Percentiles rank a stretch among this genome's conserved stretches.
These are phyloP conservation scores for Colletotrichum sp. DNA, from an alignment of 2,329 filamentous ascomycete species.

Conservation along the genomic window DNA sequence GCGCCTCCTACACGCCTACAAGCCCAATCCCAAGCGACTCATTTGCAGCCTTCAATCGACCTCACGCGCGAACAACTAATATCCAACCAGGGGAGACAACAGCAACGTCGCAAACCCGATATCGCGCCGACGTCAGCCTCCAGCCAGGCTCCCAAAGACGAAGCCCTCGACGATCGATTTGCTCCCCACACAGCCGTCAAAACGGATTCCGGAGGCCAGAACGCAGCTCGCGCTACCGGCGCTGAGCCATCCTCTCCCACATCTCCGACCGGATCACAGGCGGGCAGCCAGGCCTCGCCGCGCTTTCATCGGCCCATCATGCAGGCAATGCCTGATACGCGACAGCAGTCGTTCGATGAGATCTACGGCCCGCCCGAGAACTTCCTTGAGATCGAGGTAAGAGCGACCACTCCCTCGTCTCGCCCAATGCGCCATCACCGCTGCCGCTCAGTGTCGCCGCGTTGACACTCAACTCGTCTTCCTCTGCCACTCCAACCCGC, in stretches of 20 bases:
- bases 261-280: slow-evolving; percentile 24
- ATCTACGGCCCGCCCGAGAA: slow-evolving; percentile 99
- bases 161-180: neutral
- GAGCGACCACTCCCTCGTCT: slow-evolving; percentile 19
- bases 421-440: neutral
- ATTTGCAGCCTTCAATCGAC: neutral
- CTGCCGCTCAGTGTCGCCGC: neutral
- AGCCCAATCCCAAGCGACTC: neutral
- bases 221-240: slow-evolving; percentile 36
- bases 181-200: slow-evolving; percentile 36
- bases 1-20: neutral
- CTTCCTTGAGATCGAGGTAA: slow-evolving; percentile 96
- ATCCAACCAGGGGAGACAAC: neutral
- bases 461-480: neutral
- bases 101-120: neutral
- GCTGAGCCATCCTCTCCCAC: slow-evolving; percentile 27
- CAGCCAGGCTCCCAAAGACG: neutral
- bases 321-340: slow-evolving; percentile 73
- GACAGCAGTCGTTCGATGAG: slow-evolving; percentile 96
- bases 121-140: neutral
- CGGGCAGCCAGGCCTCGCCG: slow-evolving; percentile 30
- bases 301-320: slow-evolving; percentile 59
- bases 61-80: neutral
- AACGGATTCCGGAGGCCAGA: slow-evolving; percentile 46
- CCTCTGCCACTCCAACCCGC: neutral